Percentiles rank a stretch among this genome's conserved stretches.
These are phyloP conservation scores for Fraxinus pennsylvanica DNA, from an alignment of 257 asterid species.

Conservation along the genomic window DNA sequence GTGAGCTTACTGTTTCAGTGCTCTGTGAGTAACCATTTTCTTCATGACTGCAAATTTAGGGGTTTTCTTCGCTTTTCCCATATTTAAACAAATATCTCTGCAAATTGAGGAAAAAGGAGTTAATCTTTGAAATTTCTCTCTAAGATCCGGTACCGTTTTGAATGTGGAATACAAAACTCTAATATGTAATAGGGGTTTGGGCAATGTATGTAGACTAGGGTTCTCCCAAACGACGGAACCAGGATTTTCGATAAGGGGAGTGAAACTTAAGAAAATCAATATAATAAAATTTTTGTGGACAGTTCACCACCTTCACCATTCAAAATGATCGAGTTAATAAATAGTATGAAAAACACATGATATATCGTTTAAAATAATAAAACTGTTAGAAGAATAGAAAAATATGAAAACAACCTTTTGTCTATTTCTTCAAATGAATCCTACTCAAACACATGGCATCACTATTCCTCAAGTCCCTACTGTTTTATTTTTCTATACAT, in stretches of 20 bases:
- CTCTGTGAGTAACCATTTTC: constrained; percentile 65
- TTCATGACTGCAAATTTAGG: constrained; percentile 96
- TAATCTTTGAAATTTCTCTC: neutral
- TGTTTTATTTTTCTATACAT: too few species aligned
- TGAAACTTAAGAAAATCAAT: too few species aligned
- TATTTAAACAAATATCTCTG: constrained; percentile 26
- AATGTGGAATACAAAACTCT: neutral
- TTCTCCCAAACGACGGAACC: too few species aligned
- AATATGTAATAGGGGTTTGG: neutral
- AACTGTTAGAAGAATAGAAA: constrained; percentile 1
- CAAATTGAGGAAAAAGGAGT: neutral
- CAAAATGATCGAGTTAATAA: constrained; percentile 27
- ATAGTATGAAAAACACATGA: constrained; percentile 16
- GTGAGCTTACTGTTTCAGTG: constrained; percentile 63
- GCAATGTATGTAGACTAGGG: too few species aligned
- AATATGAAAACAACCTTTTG: neutral
- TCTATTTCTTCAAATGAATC: neutral
- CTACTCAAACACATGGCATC: neutral
- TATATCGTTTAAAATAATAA: constrained; percentile 7
- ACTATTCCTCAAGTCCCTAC: neutral
- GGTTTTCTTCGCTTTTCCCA: constrained; percentile 87
- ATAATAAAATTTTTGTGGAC: neutral
- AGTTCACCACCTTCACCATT: constrained; percentile 45
- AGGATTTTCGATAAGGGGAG: too few species aligned
- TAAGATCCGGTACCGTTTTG: neutral